These are phyloP conservation scores for Cucurbita moschata DNA, from an alignment of 306 rosid species.

Conservation along the genomic window DNA sequence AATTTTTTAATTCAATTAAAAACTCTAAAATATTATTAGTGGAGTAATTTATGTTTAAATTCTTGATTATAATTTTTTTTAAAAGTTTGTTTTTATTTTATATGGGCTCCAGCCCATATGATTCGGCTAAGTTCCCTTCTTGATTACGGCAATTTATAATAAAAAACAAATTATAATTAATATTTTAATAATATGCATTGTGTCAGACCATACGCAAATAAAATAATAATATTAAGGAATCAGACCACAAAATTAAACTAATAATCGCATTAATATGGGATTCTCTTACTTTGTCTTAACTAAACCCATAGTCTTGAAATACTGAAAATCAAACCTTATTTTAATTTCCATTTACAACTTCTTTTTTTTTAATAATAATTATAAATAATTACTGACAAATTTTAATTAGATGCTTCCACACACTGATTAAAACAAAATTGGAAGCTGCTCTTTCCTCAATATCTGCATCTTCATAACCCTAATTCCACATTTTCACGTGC, in stretches of 20 bases:
- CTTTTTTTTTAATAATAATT: not conserved
- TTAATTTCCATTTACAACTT: not conserved
- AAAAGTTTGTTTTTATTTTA: not conserved
- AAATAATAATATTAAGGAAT: slow-evolving; percentile 2
- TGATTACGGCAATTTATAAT: slow-evolving; percentile 4
- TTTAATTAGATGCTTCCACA: slow-evolving; percentile 38
- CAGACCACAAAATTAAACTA: slow-evolving; percentile 1
- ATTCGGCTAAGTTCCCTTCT: slow-evolving; percentile 5
- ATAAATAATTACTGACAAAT: slow-evolving; percentile 5
- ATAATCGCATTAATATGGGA: slow-evolving; percentile 8
- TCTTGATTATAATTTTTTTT: too few relatives aligned
- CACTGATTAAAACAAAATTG: slow-evolving; percentile 13
- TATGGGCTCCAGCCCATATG: slow-evolving; percentile 6
- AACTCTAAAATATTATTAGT: too few relatives aligned
- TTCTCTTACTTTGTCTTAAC: slow-evolving; percentile 5
- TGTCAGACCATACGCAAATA: slow-evolving; percentile 4
- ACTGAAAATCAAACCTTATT: not conserved
- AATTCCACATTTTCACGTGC: slow-evolving; percentile 18
- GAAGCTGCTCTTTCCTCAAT: not conserved
- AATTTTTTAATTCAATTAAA: too few relatives aligned
- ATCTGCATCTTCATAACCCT: slow-evolving; percentile 23
- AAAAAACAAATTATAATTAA: not conserved
- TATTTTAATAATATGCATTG: not conserved
- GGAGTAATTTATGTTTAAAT: too few relatives aligned
- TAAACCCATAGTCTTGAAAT: slow-evolving; percentile 3